These are phyloP conservation scores for Sesbania bispinosa DNA, from an alignment of 306 rosid species.

Conservation along the genomic window DNA sequence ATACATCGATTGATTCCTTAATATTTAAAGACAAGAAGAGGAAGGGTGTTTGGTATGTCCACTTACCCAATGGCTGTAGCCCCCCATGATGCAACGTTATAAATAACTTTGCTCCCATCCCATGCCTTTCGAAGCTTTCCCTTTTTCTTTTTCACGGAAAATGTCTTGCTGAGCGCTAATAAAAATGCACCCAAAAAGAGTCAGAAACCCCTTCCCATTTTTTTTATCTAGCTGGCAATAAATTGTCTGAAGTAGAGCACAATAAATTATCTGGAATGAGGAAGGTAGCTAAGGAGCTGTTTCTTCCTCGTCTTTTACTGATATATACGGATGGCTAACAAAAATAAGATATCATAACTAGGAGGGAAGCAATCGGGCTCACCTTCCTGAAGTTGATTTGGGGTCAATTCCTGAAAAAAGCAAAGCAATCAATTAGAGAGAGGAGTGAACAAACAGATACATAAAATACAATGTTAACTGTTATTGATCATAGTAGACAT, in stretches of 20 bases:
- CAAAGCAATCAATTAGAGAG: conserved; percentile 28
- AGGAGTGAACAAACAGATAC: background rate
- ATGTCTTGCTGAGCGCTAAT: conserved; percentile 93
- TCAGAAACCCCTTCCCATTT: conserved; percentile 30
- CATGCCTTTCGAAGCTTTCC: conserved; percentile 95
- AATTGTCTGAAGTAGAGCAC: background rate
- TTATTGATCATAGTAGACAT: conserved; percentile 10
- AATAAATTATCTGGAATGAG: background rate
- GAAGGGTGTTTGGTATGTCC: background rate
- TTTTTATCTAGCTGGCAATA: background rate
- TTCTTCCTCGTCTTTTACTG: conserved; percentile 9
- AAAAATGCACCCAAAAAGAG: conserved; percentile 10
- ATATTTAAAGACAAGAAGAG: background rate
- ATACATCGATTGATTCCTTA: background rate
- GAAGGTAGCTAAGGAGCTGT: background rate
- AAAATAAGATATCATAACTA: background rate
- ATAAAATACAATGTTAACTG: background rate
- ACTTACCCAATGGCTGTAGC: conserved; percentile 96
- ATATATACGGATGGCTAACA: background rate
- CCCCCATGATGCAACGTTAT: conserved; percentile 98
- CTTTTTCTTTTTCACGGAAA: conserved; percentile 79
- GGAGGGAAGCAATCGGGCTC: conserved; percentile 26
- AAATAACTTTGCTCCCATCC: conserved; percentile 97
- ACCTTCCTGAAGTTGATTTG: conserved; percentile 94
- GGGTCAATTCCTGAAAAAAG: conserved; percentile 82